phyloP scores from a whole-genome alignment of 1,284 basidiomycete species.

The Clitocybe nebularis region DNA sequence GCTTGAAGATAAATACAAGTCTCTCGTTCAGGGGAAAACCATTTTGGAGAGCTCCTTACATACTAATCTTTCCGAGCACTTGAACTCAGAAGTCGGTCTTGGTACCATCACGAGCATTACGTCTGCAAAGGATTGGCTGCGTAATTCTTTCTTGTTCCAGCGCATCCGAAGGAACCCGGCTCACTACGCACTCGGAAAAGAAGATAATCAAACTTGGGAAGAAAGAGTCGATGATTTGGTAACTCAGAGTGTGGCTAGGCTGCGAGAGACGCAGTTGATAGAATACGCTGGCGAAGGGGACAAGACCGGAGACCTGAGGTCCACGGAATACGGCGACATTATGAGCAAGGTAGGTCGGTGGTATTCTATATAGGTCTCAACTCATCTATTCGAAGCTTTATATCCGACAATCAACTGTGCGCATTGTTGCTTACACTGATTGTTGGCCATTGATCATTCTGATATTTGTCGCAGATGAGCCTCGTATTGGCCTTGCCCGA shows the following conservation, averaged over 20 bases:
- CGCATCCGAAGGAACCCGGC: constrained; percentile 80
- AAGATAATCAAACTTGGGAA: constrained; percentile 60
- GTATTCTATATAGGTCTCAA: constrained; percentile 7
- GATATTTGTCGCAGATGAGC: constrained; percentile 51
- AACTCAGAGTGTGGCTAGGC: constrained; percentile 54
- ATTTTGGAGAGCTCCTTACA: constrained; percentile 85
- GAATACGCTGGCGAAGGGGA: constrained; percentile 33
- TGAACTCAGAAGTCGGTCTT: constrained; percentile 90
- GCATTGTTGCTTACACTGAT: constrained; percentile 10
- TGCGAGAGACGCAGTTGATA: constrained; percentile 62
- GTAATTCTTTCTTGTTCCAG: constrained; percentile 78
- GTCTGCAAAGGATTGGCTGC: constrained; percentile 78
- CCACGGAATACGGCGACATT: constrained; percentile 76
- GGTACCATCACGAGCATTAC: constrained; percentile 69
- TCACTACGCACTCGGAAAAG: constrained; percentile 67
- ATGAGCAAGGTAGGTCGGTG: constrained; percentile 68
- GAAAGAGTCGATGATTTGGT: constrained; percentile 71
- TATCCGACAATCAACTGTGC: constrained; percentile 64
- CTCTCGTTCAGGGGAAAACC: constrained; percentile 63
- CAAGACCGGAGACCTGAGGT: constrained; percentile 36
- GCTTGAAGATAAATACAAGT: constrained; percentile 69
- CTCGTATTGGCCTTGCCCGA: constrained; percentile 57
- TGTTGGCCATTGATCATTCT: constrained; percentile 4
- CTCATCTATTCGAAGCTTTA: constrained; percentile 49
- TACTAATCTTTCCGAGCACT: constrained; percentile 78